Base-by-base conservation (phyloP, 1,139 yeast species). In the Debaryomyces fabryi region DNA sequence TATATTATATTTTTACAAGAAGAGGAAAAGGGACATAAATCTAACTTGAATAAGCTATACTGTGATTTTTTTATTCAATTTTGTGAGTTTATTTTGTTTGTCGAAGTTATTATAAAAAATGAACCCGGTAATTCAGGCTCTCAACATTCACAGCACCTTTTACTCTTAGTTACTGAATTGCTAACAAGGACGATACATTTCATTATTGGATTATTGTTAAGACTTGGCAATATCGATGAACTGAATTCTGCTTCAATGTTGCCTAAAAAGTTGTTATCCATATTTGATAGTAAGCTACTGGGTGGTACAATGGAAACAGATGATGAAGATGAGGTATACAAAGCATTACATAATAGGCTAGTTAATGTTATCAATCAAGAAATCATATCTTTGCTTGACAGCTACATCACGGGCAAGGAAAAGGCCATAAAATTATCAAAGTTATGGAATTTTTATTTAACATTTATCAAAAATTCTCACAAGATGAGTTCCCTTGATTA, bases 361-460 rank as follows among this genome's bases (percentile, higher is more conserved):
- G 58, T 60, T 4, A 56, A 54, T 15, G 52, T 51, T 15, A 61
- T 68, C 3, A 53, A 48, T 16, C 39, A 55, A 1, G 56, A 65
- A 1, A 59, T 72, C 9, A 47, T 50, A 6, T 46, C 52, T 7
- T 53, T 67, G 20, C 58, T 60, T 4, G 52, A 55, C 1, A 46
- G 53, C 20, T 39, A 52, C 3, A 35, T 55, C 5, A 32, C 51
- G 10, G 63, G 61, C 38, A 63, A 63, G 39, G 65, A 56, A 3
- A 63, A 63, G 46, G 54, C 65, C 1, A 47, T 41, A n/a, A 67
- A 70, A 47, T 54, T 72, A 8, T 54, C 65, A 8, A 72, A 72
- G 51, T 62, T 73, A 46, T 76, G 81, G 81, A 67, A 64, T 40
- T 74, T 74, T 46, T 74, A 74, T 57, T 53, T 68, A 49, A 71